phyloP scores from a whole-genome alignment of 805 yeast genomes.

The Metschnikowia borealis region DNA sequence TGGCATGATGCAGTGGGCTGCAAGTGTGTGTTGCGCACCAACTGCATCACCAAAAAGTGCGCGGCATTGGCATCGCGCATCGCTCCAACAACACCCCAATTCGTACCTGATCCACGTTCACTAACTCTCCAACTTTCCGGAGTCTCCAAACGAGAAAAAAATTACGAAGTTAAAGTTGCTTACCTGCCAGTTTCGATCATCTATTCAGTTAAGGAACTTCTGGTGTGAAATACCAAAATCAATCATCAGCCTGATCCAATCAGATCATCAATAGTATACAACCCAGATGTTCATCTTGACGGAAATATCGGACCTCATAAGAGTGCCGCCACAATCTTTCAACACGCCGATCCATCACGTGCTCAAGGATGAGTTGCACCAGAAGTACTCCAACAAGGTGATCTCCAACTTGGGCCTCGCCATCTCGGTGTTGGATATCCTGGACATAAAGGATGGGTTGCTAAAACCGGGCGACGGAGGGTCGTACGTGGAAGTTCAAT shows the following conservation, averaged over 20 bases:
- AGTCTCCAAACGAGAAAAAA: no score
- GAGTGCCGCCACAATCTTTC: slow-evolving; percentile 85
- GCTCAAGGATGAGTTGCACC: slow-evolving; percentile 73
- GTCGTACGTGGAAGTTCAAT: slow-evolving; percentile 66
- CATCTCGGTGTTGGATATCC: slow-evolving; percentile 77
- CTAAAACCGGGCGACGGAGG: slow-evolving; percentile 95
- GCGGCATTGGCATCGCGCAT: not conserved
- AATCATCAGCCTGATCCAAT: no score
- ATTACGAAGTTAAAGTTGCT: no score
- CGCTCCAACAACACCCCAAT: not conserved
- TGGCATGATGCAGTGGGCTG: not conserved
- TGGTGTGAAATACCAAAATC: no score
- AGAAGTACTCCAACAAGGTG: slow-evolving; percentile 81
- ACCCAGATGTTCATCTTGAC: slow-evolving; percentile 76
- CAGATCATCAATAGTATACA: no score
- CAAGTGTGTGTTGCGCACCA: not conserved
- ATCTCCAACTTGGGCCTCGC: slow-evolving; percentile 82
- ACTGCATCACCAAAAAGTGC: not conserved
- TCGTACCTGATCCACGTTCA: no score
- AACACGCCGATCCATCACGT: slow-evolving; percentile 68
- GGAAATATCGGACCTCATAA: slow-evolving; percentile 74
- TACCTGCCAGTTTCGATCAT: no score
- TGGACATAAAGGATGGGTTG: slow-evolving; percentile 81
- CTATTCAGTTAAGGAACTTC: no score
- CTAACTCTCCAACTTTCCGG: no score